Base-by-base conservation (phyloP, 164 flowering plant genomes). In the Sextonia rubra region DNA sequence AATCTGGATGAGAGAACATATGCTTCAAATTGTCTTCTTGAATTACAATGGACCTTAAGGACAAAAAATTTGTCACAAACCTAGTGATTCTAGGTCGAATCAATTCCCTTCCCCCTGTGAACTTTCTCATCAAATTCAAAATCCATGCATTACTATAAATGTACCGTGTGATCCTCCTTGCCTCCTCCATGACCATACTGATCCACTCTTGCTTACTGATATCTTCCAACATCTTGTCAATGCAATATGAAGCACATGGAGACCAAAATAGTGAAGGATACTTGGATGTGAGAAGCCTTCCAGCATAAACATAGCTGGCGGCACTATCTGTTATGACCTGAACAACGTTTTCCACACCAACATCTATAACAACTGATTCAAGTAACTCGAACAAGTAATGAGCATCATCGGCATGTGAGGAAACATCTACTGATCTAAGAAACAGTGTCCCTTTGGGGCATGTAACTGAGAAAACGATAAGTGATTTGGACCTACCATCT, bases 231-330 rank as follows among this genome's bases (percentile, higher is more conserved):
- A 90, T 88, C 75, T 78, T 81, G 78, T 85, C 81, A 71, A 91
- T 77, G 73, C 91, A 89, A 83, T 81, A 76, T 44, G 92, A 82
- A 65, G 92, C 97, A 85, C 94, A 91, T 25, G 92, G 91, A 63
- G 88, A 81, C 89, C 92, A 89, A 74, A 88, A 91, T 71, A 91
- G 60, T 29, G 91, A 77, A 67, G 76, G 75, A 66, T 87, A 86
- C 77, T 83, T 87, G 32, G 83, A 68, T 84, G 85, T 84, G 22
- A 91, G 84, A 76, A 84, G 86, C 81, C 84, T 85, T 65, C 91
- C 92, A 1, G 89, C 92, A 79, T 77, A 77, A 63, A 81, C 79
- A 80, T 81, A 86, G 82, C 80, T 80, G 22, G 83, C 81, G 24
- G 82, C 73, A 70, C 80, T 74, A 79, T 87, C 88, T 3, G 93